A percentile compares a stretch with the other conserved stretches of the same genome.
Conservation (phyloP, 1,284 basidiomycete species). For the Naganishia sp. region DNA sequence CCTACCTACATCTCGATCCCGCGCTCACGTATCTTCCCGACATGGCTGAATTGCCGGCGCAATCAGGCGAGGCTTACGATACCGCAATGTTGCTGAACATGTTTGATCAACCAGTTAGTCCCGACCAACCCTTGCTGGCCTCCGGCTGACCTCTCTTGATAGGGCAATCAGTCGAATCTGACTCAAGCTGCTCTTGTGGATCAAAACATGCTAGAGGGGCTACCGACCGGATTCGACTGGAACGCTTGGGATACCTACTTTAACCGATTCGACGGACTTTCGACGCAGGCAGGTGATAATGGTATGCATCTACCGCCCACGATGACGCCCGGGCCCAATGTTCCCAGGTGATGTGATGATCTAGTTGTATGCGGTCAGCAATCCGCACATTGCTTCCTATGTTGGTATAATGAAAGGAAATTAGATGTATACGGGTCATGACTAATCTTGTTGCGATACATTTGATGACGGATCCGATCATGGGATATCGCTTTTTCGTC, state of each 20-base stretch:
- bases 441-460: too few relatives aligned
- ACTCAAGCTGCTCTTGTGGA: conserved; percentile 55
- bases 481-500: too few relatives aligned
- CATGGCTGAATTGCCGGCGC: conserved; percentile 47
- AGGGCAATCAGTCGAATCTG: conserved; percentile 28
- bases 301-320: background rate
- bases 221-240: conserved; percentile 86
- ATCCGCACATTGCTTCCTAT: too few relatives aligned
- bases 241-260: conserved; percentile 48
- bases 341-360: background rate
- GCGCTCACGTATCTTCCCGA: conserved; percentile 25
- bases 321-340: background rate
- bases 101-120: conserved; percentile 59
- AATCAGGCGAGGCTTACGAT: conserved; percentile 43
- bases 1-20: conserved; percentile 31
- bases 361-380: background rate
- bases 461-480: too few relatives aligned
- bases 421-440: too few relatives aligned
- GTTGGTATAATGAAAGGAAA: too few relatives aligned
- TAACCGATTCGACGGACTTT: conserved; percentile 35
- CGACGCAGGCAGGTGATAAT: conserved; percentile 18
- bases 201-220: conserved; percentile 70
- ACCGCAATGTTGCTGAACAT: conserved; percentile 47
- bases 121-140: conserved; percentile 42
- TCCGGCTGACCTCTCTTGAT: background rate